phyloP scores from a whole-genome alignment of 306 rosid species.

The Luffa acutangula region DNA sequence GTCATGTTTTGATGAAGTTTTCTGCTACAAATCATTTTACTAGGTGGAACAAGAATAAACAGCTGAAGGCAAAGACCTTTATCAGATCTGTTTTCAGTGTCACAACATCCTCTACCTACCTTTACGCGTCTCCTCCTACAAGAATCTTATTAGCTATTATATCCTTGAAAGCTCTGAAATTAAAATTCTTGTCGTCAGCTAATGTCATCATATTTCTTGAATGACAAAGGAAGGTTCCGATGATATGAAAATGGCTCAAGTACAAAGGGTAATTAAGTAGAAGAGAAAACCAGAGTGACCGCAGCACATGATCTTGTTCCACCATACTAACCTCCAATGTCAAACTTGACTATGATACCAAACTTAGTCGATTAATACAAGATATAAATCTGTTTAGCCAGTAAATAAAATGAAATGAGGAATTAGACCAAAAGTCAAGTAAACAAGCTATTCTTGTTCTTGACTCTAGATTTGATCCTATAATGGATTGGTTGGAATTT shows the following conservation, averaged over 20 bases:
- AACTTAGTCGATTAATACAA: background rate
- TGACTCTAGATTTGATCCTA: background rate
- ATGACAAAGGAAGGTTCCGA: conserved; percentile 4
- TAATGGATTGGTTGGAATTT: background rate
- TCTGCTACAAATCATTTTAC: background rate
- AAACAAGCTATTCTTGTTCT: background rate
- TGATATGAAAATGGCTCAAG: background rate
- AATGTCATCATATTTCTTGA: background rate
- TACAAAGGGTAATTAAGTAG: background rate
- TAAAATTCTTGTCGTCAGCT: background rate
- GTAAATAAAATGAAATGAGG: background rate
- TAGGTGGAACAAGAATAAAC: background rate
- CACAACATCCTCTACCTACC: background rate
- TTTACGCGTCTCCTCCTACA: background rate
- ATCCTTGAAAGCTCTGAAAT: background rate
- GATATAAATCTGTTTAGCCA: background rate
- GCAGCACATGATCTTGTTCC: conserved; percentile 5
- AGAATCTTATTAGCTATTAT: background rate
- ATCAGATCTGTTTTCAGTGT: background rate
- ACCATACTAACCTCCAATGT: background rate
- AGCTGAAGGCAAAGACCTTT: background rate
- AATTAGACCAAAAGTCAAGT: background rate
- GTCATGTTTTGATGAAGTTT: background rate
- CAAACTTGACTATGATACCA: background rate
- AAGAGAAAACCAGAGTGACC: background rate